Evolutionary conservation across 2,329 filamentous ascomycete species (phyloP).

Genomic region (Nemania sp.): DNA sequence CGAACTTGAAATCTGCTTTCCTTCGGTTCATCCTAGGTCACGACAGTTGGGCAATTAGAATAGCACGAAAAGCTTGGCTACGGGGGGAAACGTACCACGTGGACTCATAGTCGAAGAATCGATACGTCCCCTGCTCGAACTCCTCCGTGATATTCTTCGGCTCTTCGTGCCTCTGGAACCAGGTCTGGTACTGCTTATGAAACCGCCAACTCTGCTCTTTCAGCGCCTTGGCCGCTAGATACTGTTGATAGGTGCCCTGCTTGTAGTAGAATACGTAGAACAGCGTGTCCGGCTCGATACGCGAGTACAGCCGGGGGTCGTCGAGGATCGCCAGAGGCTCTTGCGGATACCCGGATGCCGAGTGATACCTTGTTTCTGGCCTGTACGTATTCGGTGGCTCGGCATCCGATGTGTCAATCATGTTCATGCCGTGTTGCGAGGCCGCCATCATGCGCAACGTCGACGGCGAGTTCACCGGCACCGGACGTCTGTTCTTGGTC

Average conservation of each 20-base stretch:
- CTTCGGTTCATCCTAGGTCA: slow-evolving; percentile 91
- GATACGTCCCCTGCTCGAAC: slow-evolving; percentile 97
- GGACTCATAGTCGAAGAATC: slow-evolving; percentile 99
- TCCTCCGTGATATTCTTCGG: slow-evolving; percentile 98
- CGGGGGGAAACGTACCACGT: slow-evolving; percentile 77
- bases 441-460: slow-evolving; percentile 75
- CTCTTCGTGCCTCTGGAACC: slow-evolving; percentile 98
- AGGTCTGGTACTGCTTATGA: slow-evolving; percentile 99
- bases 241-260: slow-evolving; percentile 94
- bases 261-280: slow-evolving; percentile 99
- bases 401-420: slow-evolving; percentile 76
- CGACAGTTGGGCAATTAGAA: slow-evolving; percentile 24
- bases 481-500: slow-evolving; percentile 73
- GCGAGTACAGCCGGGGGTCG: slow-evolving; percentile 82
- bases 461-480: slow-evolving; percentile 64
- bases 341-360: slow-evolving; percentile 83
- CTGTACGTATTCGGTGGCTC: slow-evolving; percentile 84
- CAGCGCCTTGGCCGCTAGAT: slow-evolving; percentile 91
- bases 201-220: slow-evolving; percentile 99
- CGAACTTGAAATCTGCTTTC: slow-evolving; percentile 98
- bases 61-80: background rate
- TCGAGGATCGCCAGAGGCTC: slow-evolving; percentile 92
- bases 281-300: slow-evolving; percentile 92
- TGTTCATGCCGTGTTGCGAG: slow-evolving; percentile 66
- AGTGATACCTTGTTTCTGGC: slow-evolving; percentile 77